Conservation (phyloP, 352 stramenopile species). For the Globisporangium acanthophoron region DNA sequence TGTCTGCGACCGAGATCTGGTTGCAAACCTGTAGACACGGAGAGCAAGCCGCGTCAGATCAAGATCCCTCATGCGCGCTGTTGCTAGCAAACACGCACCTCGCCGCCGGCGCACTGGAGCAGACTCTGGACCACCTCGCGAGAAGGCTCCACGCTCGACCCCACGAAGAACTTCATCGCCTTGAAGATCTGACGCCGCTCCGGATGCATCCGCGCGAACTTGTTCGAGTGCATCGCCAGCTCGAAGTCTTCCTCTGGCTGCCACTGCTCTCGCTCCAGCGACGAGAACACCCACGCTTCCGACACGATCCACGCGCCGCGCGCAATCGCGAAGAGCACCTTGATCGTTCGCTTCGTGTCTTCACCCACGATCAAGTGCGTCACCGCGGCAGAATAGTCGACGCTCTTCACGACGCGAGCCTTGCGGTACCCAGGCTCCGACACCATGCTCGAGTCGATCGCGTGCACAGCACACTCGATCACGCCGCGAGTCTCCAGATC, state of each 20-base stretch:
- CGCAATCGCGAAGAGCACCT: constrained; percentile 80
- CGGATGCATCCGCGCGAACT: constrained; percentile 32
- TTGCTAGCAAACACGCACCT: constrained; percentile 26
- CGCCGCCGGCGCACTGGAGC: constrained; percentile 66
- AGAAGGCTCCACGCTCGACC: constrained; percentile 64
- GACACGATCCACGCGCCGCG: constrained; percentile 78
- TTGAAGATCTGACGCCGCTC: constrained; percentile 58
- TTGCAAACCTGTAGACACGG: constrained; percentile 47
- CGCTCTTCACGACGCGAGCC: constrained; percentile 70
- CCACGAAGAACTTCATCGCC: constrained; percentile 63
- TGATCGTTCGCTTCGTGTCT: constrained; percentile 72
- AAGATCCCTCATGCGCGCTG: not conserved
- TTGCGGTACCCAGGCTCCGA: constrained; percentile 46
- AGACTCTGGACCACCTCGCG: constrained; percentile 67
- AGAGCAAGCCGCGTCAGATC: not conserved
- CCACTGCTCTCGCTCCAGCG: constrained; percentile 68
- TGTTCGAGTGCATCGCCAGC: constrained; percentile 44
- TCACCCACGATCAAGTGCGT: constrained; percentile 74
- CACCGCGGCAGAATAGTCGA: constrained; percentile 62
- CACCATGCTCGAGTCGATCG: constrained; percentile 62
- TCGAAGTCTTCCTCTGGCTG: constrained; percentile 65
- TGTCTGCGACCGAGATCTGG: constrained; percentile 57
- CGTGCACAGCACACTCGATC: constrained; percentile 72
- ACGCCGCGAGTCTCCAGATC: constrained; percentile 46
- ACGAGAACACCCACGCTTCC: constrained; percentile 74